Base-by-base conservation (phyloP, 345 rosid species). In the Aquilaria yunnanensis region DNA sequence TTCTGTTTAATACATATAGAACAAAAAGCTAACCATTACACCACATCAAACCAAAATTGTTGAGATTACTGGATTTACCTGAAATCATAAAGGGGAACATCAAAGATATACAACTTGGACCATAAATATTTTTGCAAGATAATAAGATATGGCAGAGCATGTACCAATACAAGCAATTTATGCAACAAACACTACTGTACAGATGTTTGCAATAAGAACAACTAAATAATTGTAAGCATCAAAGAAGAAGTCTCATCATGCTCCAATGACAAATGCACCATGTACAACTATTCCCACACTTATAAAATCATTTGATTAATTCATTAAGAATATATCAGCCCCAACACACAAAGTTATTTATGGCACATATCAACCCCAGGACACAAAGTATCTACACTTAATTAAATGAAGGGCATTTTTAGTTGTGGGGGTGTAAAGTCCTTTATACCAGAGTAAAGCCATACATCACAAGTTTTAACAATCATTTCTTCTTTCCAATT, bases 41-140 rank as follows among this genome's bases (percentile, higher is more conserved):
- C 89, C 86, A 81, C 84, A 84, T 84, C 45, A 84, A 86, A 23
- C 84, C 89, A 72, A 84, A 84, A 74, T 79, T 81, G 62, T 77
- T 84, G 34, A 84, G 83, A 72, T 86, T 84, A 51, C 84, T 75
- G 51, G 89, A 77, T 74, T 81, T 84, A 53, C 86, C 89, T 77
- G 79, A 54, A 59, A 71, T 43, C 0, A 33, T 53, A 58, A 58
- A 31, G 33, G 51, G 70, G 37, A 37, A 30, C 29, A 46, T 52
- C 12, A 59, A 51, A 43, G 56, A 60, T 14, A 13, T 48, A 63
- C 32, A 30, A n/a, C 48, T 47, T 51, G 46, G 12, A 32, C 13
- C 33, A 50, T 32, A 13, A 30, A 54, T 63, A 14, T 51, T 49
- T 43, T 33, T 57, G 58, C 48, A 23, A 34, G 14, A 51, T 31